Conservation (phyloP, 2,329 filamentous ascomycete genomes). For the Colletotrichum sp. region DNA sequence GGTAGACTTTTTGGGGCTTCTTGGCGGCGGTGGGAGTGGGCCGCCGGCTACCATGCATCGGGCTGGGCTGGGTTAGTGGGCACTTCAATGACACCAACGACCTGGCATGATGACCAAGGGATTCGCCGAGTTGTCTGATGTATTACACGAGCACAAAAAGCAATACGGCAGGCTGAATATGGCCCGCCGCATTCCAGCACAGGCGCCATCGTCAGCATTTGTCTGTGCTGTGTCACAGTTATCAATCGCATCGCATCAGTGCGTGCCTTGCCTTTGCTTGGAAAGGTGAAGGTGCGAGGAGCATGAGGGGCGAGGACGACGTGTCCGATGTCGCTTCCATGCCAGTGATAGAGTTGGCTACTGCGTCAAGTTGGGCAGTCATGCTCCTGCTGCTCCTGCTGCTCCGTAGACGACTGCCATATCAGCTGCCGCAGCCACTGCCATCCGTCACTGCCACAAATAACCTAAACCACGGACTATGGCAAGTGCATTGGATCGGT, state of each 20-base stretch:
- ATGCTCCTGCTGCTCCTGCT: background rate
- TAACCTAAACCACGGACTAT: background rate
- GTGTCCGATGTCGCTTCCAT: background rate
- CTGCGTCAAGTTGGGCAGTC: background rate
- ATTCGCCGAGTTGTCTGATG: background rate
- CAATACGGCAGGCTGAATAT: background rate
- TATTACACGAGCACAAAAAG: background rate
- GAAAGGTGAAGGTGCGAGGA: background rate
- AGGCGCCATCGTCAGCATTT: background rate
- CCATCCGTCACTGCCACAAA: background rate
- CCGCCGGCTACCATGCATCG: background rate
- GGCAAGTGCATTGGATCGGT: background rate
- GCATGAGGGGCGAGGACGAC: background rate
- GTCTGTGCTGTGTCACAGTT: constrained; percentile 5
- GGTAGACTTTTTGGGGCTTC: background rate
- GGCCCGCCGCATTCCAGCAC: background rate
- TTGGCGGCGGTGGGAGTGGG: background rate
- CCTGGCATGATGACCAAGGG: background rate
- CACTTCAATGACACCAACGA: background rate
- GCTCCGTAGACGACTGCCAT: background rate
- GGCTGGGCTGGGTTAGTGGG: background rate
- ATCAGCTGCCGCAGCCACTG: background rate
- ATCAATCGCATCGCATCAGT: constrained; percentile 3
- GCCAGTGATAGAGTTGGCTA: background rate
- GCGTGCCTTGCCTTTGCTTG: background rate